phyloP scores from a whole-genome alignment of 306 rosid genomes.

The Cyamopsis tetragonoloba region DNA sequence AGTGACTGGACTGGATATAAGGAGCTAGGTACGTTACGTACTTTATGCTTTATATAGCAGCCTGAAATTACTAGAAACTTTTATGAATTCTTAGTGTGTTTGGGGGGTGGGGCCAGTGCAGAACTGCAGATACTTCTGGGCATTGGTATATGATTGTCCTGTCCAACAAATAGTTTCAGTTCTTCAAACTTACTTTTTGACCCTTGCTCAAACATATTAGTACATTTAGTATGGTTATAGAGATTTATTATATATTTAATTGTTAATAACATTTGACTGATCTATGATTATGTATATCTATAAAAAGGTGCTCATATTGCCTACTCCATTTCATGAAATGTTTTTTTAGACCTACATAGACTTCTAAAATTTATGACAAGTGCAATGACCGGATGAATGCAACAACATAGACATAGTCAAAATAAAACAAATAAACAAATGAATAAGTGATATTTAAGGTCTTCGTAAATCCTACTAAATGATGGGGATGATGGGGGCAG shows the following conservation, averaged over 20 bases:
- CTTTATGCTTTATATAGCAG: slow-evolving; percentile 9
- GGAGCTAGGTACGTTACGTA: slow-evolving; percentile 80
- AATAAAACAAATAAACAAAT: not conserved
- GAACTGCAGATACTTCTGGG: not conserved
- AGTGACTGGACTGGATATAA: slow-evolving; percentile 99
- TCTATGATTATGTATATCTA: not conserved
- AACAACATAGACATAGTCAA: not conserved
- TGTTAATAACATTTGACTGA: not conserved
- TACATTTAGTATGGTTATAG: slow-evolving; percentile 6
- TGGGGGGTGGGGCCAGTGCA: slow-evolving; percentile 1
- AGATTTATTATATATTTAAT: slow-evolving; percentile 3
- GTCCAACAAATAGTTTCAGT: not conserved
- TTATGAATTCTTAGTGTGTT: not conserved
- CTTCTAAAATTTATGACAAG: not conserved
- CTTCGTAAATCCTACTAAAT: slow-evolving; percentile 5
- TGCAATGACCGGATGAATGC: not conserved
- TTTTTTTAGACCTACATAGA: not conserved
- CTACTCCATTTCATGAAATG: not conserved
- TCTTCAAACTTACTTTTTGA: slow-evolving; percentile 12
- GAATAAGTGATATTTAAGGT: not conserved
- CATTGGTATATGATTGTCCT: slow-evolving; percentile 4
- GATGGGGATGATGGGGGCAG: not conserved
- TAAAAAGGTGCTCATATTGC: not conserved
- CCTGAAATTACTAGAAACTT: slow-evolving; percentile 9
- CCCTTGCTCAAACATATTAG: slow-evolving; percentile 3